Base-by-base conservation (phyloP, 352 stramenopile genomes). In the Phytophthora constricta region DNA sequence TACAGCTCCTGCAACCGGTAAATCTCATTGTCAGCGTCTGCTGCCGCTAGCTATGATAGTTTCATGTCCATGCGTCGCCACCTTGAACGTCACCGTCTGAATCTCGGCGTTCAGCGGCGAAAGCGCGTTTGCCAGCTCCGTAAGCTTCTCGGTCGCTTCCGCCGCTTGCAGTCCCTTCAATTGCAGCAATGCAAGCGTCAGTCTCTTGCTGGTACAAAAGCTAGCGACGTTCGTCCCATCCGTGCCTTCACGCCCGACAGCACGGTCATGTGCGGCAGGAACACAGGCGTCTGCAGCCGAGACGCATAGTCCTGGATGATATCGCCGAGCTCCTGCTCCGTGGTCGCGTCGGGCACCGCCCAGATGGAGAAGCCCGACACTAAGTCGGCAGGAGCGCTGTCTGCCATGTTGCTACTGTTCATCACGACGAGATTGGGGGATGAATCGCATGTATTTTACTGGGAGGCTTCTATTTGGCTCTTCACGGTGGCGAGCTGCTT, bases 351-450 rank as follows among this genome's bases (percentile, higher is more conserved):
- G 0, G 79, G 81, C 27, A 76, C 68, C 62, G 84, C 77, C 83
- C 83, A 91, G 13, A 90, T 62, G 54, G 83, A 90, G 66, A 88
- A 87, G 48, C 79, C 78, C 43, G 72, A 45, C 61, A 91, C 86
- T 59, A 82, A 49, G 57, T 79, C 54, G 28, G 51, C 70, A 28
- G 59, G 28, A 59, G 65, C 31, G 31, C 31, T 51, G 39, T 84
- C 34, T 5, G 4, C 19, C 58, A 60, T 60, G 25, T 22, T 48
- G 20, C 56, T 58, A 23, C 43, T n/a, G n/a, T n/a, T n/a, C n/a
- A n/a, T n/a, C n/a, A n/a, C n/a, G n/a, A n/a, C n/a, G n/a, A n/a
- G n/a, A n/a, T n/a, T n/a, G n/a, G n/a, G n/a, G n/a, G n/a, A n/a
- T n/a, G n/a, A n/a, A n/a, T n/a, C n/a, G n/a, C n/a, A n/a, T 33